Percentiles rank a stretch among this genome's conserved stretches.
Conservation (phyloP, 1,139 yeast species). For the Taiozyma onychis region DNA sequence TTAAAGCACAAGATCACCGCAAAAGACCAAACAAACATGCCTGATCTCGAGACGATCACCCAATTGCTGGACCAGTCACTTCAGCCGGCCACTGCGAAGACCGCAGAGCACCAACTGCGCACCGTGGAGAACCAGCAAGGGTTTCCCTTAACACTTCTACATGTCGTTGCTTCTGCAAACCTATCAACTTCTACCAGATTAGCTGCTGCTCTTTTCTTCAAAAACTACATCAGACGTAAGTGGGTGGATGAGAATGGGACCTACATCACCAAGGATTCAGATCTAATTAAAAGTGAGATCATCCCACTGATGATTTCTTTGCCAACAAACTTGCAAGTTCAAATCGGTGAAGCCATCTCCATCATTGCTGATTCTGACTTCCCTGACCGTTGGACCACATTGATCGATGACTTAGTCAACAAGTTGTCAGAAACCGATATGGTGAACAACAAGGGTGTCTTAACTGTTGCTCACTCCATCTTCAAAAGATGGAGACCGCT, state of each 20-base stretch:
- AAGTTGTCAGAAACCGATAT: conserved; percentile 59
- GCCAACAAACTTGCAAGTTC: conserved; percentile 74
- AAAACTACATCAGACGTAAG: conserved; percentile 74
- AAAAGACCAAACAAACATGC: conserved; percentile 21
- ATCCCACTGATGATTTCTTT: conserved; percentile 76
- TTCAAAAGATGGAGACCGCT: conserved; percentile 96
- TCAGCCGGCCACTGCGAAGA: conserved; percentile 43
- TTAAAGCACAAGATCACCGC: background rate
- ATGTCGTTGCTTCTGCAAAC: conserved; percentile 64
- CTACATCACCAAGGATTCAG: conserved; percentile 67
- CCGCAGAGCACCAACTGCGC: conserved; percentile 55
- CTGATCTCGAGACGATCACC: conserved; percentile 31
- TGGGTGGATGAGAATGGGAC: conserved; percentile 92
- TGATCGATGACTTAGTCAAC: conserved; percentile 69
- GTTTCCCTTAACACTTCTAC: conserved; percentile 69
- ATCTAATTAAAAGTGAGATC: conserved; percentile 67
- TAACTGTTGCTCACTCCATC: conserved; percentile 90
- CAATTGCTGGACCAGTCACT: conserved; percentile 33
- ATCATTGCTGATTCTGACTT: conserved; percentile 94
- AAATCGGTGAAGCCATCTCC: conserved; percentile 90
- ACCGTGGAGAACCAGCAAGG: conserved; percentile 62
- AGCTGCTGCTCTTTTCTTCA: conserved; percentile 89
- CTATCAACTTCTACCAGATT: conserved; percentile 56
- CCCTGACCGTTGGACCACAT: conserved; percentile 81
- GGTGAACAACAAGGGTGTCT: conserved; percentile 75